Evolutionary conservation across 2,329 filamentous ascomycete species (phyloP).

Genomic region (Monosporascus ibericus): DNA sequence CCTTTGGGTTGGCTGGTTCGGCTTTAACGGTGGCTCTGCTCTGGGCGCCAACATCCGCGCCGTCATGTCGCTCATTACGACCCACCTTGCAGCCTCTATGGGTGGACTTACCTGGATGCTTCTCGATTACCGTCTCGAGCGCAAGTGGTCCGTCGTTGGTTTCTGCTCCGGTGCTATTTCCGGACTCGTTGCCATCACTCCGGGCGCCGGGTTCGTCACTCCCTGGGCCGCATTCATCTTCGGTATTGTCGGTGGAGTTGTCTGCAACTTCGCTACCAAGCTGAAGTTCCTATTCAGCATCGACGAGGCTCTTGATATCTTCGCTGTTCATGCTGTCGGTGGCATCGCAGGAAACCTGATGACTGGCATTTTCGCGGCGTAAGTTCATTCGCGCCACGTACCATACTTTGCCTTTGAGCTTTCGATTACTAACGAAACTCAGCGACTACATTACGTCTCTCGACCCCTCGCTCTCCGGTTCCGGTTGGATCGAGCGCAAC

Average conservation of each 20-base stretch:
- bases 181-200: conserved; percentile 81
- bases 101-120: conserved; percentile 80
- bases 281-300: conserved; percentile 68
- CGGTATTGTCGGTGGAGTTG: conserved; percentile 53
- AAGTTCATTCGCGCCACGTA: conserved; percentile 22
- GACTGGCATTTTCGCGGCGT: conserved; percentile 72
- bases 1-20: conserved; percentile 94
- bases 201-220: conserved; percentile 75
- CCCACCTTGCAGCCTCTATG: conserved; percentile 77
- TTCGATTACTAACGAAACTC: conserved; percentile 8
- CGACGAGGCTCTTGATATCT: conserved; percentile 85
- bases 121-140: conserved; percentile 84
- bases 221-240: conserved; percentile 54
- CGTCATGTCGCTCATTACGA: conserved; percentile 83
- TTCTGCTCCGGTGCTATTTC: conserved; percentile 89
- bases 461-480: conserved; percentile 59
- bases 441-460: conserved; percentile 67
- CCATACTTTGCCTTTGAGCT: background rate
- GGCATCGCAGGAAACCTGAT: conserved; percentile 75
- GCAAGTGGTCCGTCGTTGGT: conserved; percentile 88
- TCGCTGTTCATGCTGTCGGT: conserved; percentile 82
- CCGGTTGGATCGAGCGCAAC: conserved; percentile 65
- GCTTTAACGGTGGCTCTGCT: conserved; percentile 86
- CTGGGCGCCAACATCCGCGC: conserved; percentile 78
- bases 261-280: conserved; percentile 84